Conservation (phyloP, 2,329 filamentous ascomycete genomes). For the Coniochaeta sp. region DNA sequence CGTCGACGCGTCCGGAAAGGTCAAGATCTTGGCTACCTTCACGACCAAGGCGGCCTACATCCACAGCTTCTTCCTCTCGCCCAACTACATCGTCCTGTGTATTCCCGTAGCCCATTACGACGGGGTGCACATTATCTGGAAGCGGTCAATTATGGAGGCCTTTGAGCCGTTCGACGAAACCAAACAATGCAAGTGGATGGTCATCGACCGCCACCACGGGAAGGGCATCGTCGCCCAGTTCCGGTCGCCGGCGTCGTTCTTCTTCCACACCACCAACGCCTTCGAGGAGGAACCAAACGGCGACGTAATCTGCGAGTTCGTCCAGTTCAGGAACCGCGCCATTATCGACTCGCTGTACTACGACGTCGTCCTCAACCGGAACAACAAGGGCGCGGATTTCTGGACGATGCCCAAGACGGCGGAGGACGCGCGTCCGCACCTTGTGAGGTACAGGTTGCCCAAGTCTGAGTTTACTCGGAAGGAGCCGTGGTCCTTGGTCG, state of each 20-base stretch:
- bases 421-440: constrained; percentile 26
- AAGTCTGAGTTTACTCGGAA: neutral
- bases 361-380: constrained; percentile 52
- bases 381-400: constrained; percentile 36
- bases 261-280: constrained; percentile 73
- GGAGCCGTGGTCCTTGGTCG: constrained; percentile 17
- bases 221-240: constrained; percentile 64
- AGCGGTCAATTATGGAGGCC: constrained; percentile 61
- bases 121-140: constrained; percentile 56
- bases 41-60: constrained; percentile 59
- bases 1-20: constrained; percentile 54
- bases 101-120: constrained; percentile 60
- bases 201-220: constrained; percentile 58
- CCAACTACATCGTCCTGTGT: constrained; percentile 65
- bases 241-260: constrained; percentile 64
- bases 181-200: constrained; percentile 60
- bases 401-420: constrained; percentile 31
- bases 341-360: constrained; percentile 64
- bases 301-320: constrained; percentile 55
- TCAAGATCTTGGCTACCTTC: constrained; percentile 67
- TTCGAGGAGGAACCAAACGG: constrained; percentile 52
- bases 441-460: constrained; percentile 37
- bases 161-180: constrained; percentile 56
- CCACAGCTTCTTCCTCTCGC: constrained; percentile 73
- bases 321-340: constrained; percentile 57